phyloP scores from a whole-genome alignment of 169 alveolate genomes.

The Cryptosporidium viatorum region DNA sequence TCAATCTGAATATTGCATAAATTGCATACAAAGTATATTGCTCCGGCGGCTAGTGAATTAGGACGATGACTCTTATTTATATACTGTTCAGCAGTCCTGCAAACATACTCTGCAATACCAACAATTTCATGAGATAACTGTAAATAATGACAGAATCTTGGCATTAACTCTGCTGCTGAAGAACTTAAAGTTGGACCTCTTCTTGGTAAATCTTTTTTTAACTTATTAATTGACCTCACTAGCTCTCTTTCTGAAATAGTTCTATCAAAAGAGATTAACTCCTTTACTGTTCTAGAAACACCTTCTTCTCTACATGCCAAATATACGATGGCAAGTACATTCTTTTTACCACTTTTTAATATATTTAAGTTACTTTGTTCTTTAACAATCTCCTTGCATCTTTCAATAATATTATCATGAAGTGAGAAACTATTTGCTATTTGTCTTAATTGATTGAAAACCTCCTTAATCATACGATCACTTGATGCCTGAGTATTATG shows the following conservation, averaged over 20 bases:
- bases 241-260: constrained; percentile 86
- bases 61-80: constrained; percentile 85
- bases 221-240: constrained; percentile 87
- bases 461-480: constrained; percentile 83
- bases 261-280: constrained; percentile 85
- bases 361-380: constrained; percentile 81
- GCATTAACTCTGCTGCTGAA: constrained; percentile 84
- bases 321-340: constrained; percentile 87
- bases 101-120: constrained; percentile 83
- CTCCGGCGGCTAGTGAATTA: constrained; percentile 86
- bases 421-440: constrained; percentile 84
- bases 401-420: constrained; percentile 86
- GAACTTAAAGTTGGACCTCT: constrained; percentile 84
- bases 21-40: constrained; percentile 79
- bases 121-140: constrained; percentile 80
- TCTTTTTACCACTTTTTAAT: constrained; percentile 79
- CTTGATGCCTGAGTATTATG: constrained; percentile 66
- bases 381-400: constrained; percentile 86
- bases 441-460: constrained; percentile 82
- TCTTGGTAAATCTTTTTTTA: constrained; percentile 85
- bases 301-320: constrained; percentile 91
- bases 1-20: constrained; percentile 53
- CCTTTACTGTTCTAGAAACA: constrained; percentile 87
- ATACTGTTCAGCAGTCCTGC: constrained; percentile 81
- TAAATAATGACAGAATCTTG: constrained; percentile 82